These are phyloP conservation scores for Solanum chmielewskii DNA, from an alignment of 257 asterid genomes.

Conservation along the genomic window DNA sequence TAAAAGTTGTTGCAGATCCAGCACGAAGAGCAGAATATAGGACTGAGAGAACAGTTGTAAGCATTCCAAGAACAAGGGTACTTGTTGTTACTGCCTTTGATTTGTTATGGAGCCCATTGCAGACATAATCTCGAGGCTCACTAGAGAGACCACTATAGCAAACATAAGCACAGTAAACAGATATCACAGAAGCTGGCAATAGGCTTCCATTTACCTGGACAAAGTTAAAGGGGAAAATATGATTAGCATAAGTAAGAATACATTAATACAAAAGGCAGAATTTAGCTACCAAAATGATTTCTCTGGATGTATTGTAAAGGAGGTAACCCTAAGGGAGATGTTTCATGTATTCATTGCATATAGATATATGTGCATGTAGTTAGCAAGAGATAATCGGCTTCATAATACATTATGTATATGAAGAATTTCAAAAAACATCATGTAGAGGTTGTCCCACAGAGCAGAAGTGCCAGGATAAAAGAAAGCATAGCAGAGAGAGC, in stretches of 20 bases:
- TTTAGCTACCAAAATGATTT: neutral
- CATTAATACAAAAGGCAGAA: neutral
- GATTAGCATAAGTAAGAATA: neutral
- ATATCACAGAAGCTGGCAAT: slow-evolving; percentile 92
- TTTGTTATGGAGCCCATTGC: slow-evolving; percentile 84
- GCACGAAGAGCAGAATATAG: slow-evolving; percentile 92
- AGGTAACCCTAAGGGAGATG: neutral
- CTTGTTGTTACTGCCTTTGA: slow-evolving; percentile 62
- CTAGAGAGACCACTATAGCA: slow-evolving; percentile 92
- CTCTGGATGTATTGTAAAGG: neutral
- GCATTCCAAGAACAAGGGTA: slow-evolving; percentile 88
- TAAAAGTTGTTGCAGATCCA: slow-evolving; percentile 86
- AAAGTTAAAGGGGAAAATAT: neutral
- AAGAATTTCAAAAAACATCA: neutral
- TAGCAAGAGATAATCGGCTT: neutral
- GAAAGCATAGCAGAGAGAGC: neutral
- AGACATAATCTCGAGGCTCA: slow-evolving; percentile 76
- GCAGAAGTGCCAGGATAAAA: neutral
- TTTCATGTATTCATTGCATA: neutral
- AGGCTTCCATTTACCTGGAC: slow-evolving; percentile 94
- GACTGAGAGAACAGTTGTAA: slow-evolving; percentile 81
- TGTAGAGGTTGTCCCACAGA: neutral
- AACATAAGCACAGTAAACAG: slow-evolving; percentile 84
- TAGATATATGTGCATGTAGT: neutral
- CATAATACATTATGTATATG: neutral